Conservation (phyloP, 2,329 filamentous ascomycete species). For the Alternaria triticimaculans region DNA sequence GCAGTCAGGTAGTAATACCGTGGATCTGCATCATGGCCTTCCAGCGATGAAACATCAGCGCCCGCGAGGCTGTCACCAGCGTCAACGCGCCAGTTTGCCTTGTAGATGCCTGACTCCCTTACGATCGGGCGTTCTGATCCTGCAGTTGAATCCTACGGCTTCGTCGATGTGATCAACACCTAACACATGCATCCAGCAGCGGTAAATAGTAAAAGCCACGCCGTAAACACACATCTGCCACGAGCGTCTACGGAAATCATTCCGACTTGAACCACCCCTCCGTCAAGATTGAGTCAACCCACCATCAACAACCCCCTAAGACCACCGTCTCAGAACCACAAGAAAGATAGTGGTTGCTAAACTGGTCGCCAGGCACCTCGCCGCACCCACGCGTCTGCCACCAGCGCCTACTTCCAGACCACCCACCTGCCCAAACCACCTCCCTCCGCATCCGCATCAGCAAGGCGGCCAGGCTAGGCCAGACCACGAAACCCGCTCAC, state of each 20-base stretch:
- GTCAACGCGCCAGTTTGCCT: neutral
- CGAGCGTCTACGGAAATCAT: conserved; percentile 10
- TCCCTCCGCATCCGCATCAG: neutral
- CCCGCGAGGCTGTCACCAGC: conserved; percentile 5
- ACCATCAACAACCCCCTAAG: neutral
- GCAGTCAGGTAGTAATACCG: neutral
- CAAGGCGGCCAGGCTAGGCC: neutral
- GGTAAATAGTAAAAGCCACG: neutral
- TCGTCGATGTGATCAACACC: neutral
- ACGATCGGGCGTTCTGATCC: neutral
- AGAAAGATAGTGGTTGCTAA: neutral
- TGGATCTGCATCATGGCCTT: neutral
- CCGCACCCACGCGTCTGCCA: conserved; percentile 13
- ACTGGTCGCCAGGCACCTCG: conserved; percentile 1
- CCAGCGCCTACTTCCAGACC: conserved; percentile 12
- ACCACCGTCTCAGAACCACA: conserved; percentile 1
- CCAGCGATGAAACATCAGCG: neutral
- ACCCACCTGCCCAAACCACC: neutral
- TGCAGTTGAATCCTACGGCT: neutral
- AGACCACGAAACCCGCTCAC: neutral
- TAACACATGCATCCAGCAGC: neutral
- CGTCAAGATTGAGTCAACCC: neutral
- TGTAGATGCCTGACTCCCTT: neutral
- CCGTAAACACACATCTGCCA: conserved; percentile 7
- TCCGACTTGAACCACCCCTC: neutral